A percentile compares a stretch with the other conserved stretches of the same genome.
phyloP scores from a whole-genome alignment of 2,329 filamentous ascomycete genomes.

The Botrytis paeoniae region DNA sequence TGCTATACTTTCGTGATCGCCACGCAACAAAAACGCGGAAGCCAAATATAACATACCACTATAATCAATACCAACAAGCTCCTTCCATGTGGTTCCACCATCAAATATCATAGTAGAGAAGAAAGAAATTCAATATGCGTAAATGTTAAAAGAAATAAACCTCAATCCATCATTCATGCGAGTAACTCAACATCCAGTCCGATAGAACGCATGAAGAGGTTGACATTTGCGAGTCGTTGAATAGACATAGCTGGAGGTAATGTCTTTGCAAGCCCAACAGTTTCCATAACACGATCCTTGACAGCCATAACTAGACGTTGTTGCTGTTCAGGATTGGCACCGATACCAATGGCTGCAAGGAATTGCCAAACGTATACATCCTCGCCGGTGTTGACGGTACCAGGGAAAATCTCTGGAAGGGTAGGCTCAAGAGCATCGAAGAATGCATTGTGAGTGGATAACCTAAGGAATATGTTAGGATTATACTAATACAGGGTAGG shows the following conservation, averaged over 20 bases:
- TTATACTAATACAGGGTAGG: background rate
- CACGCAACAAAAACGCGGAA: slow-evolving; percentile 9
- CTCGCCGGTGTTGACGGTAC: slow-evolving; percentile 82
- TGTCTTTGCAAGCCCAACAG: slow-evolving; percentile 83
- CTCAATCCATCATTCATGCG: slow-evolving; percentile 25
- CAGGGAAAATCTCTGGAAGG: slow-evolving; percentile 83
- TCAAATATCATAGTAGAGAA: slow-evolving; percentile 15
- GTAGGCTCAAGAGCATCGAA: slow-evolving; percentile 86
- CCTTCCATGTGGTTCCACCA: slow-evolving; percentile 1
- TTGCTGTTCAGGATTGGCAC: slow-evolving; percentile 90
- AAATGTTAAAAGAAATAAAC: slow-evolving; percentile 10
- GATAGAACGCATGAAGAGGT: slow-evolving; percentile 97
- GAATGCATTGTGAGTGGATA: slow-evolving; percentile 75
- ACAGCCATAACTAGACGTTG: slow-evolving; percentile 91
- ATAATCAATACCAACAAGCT: slow-evolving; percentile 16
- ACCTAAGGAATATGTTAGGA: slow-evolving; percentile 49
- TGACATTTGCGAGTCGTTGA: slow-evolving; percentile 85
- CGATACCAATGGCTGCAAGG: slow-evolving; percentile 89
- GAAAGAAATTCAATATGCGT: slow-evolving; percentile 10
- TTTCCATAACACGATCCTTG: slow-evolving; percentile 97
- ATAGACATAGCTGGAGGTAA: slow-evolving; percentile 82
- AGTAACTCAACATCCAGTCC: slow-evolving; percentile 87
- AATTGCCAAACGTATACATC: slow-evolving; percentile 99
- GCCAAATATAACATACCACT: slow-evolving; percentile 10
- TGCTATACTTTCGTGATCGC: slow-evolving; percentile 5